Evolutionary conservation across 2,329 filamentous ascomycete species (phyloP), one percentile per base, ranked within the genome.

Genomic region (Colletotrichum sp.): DNA sequence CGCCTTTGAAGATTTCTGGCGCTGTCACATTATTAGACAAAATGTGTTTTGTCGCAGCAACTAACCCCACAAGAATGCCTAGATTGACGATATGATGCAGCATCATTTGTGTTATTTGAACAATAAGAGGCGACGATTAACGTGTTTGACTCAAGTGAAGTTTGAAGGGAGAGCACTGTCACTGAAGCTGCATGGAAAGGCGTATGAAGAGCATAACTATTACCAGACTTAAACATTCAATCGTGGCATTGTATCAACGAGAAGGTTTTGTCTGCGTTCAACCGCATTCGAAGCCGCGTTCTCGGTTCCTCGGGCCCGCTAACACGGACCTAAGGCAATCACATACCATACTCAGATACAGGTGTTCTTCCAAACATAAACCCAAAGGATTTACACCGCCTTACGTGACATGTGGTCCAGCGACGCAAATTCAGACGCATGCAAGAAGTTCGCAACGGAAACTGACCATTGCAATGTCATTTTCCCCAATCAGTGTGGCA

Each of bases 61-160:
- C 36, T 3, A 64, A 38, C 1, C 61, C 61, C 18, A 38, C 61
- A 15, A 64, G 18, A 31, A 64, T 18, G 8, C 36, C 36, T 7
- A 47, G 38, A 47, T 47, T 47, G 38, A n/a, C 38, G 6, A 7
- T 47, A 47, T 7, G 3, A 47, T 47, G 38, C 38, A 43, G 38
- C 38, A 47, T 47, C n/a, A 4, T 47, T 12, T 4, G 0, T 2
- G 3, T n/a, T 6, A 47, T 47, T n/a, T n/a, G 38, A 43, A n/a
- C 9, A 11, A 6, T 0, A 5, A 6, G 0, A 43, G 16, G 38
- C 18, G 11, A 43, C 4, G 3, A 43, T 43, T 0, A 43, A n/a
- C 7, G 0, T 1, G 18, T 43, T 43, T 6, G 9, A n/a, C 4
- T 5, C n/a, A 1, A 4, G 18, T 0, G n/a, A 2, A n/a, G 18